Base-by-base conservation (phyloP, 495 filamentous ascomycete species). In the Articulospora tetracladia region DNA sequence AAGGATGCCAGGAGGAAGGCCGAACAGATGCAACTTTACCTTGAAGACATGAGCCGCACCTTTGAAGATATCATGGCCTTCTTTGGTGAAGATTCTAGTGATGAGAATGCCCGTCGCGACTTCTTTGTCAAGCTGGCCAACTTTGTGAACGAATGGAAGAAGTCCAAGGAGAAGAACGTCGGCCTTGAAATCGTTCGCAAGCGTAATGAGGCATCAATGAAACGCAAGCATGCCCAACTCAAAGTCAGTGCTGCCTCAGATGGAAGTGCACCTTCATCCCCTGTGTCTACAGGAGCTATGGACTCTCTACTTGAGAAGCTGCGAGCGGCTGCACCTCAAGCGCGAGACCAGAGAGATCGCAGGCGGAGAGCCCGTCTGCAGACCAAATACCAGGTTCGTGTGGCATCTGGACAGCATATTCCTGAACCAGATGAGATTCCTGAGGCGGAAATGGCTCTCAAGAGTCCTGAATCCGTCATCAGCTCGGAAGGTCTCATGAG, bases 21-120 rank as follows among this genome's bases (percentile, higher is more conserved):
- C 13, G 94, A 97, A 72, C 95, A 97, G 77, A 86, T 98, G 85
- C 81, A 91, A 68, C 78, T 98, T 25, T 97, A 96, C 70, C 76
- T 98, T 19, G 93, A 97, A 61, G 92, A 96, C 67, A 97, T 97
- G 92, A 75, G 82, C 53, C 84, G 89, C 64, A 87, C 88, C 4
- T 98, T 93, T 74, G 90, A 97, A 64, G 92, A 97, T 72, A 96
- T 98, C 61, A 91, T 98, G 86, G 82, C 86, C 22, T 97, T 97
- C 76, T 98, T 96, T 69, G 94, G 94, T 58, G 94, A 98, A 74
- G 95, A 98, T 70, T 86, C 88, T 32, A 79, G 80, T 17, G 95
- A 98, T 70, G 94, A 98, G 30, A 94, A 90, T 70, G 90, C 92
- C n/a, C 84, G 93, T 56, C 83, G 95, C 61, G 93, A 97, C 69